Percentiles rank a stretch among this genome's conserved stretches.
These are phyloP conservation scores for Scheffersomyces illinoinensis DNA, from an alignment of 1,139 yeast species.

Conservation along the genomic window DNA sequence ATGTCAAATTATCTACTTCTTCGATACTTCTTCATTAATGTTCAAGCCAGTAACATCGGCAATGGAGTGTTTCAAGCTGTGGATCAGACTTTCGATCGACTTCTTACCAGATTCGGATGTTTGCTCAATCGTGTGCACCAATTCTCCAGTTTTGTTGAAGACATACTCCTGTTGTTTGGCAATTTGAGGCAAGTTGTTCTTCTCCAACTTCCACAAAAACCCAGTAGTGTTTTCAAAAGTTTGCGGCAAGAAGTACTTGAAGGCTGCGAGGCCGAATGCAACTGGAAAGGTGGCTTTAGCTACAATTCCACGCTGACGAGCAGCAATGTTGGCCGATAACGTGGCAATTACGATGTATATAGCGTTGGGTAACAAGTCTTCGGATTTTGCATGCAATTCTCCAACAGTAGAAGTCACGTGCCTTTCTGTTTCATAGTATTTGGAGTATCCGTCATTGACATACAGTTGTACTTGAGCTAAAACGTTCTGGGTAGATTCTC, in stretches of 20 bases:
- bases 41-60: conserved; percentile 70
- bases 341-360: conserved; percentile 74
- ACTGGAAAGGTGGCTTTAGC: conserved; percentile 65
- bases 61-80: conserved; percentile 46
- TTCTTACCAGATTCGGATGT: conserved; percentile 39
- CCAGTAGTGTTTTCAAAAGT: conserved; percentile 68
- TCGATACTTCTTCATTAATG: conserved; percentile 62
- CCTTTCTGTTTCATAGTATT: conserved; percentile 63
- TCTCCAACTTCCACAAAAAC: conserved; percentile 68
- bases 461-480: conserved; percentile 19
- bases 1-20: conserved; percentile 35
- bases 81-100: conserved; percentile 40
- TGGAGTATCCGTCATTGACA: conserved; percentile 41
- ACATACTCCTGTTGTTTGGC: conserved; percentile 64
- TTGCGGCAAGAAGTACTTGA: conserved; percentile 73
- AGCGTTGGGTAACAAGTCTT: conserved; percentile 75
- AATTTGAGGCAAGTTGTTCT: conserved; percentile 60
- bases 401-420: conserved; percentile 67
- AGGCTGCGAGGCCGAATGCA: conserved; percentile 66
- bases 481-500: conserved; percentile 31
- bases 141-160: conserved; percentile 44
- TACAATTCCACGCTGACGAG: conserved; percentile 68
- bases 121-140: conserved; percentile 43
- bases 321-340: conserved; percentile 75
- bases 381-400: conserved; percentile 67